Conservation (phyloP, 164 flowering plant genomes). For the Platanus orientalis region DNA sequence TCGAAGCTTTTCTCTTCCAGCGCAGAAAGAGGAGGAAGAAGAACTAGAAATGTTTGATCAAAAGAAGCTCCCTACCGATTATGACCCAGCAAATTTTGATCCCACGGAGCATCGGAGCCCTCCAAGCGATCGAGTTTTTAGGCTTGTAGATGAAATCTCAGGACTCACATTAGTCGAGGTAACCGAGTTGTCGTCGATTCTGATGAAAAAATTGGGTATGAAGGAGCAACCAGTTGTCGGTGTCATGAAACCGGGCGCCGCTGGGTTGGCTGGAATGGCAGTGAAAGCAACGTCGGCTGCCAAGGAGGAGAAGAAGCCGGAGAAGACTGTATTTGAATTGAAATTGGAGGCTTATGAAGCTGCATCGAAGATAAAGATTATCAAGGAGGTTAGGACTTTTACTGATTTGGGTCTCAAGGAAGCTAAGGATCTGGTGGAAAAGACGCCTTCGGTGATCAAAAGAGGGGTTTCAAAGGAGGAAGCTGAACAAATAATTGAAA, state of each 20-base stretch:
- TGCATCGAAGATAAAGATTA: conserved; percentile 65
- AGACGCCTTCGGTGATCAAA: conserved; percentile 65
- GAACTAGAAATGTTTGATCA: conserved; percentile 71
- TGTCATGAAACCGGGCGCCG: conserved; percentile 69
- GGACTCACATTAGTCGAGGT: conserved; percentile 59
- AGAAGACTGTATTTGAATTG: conserved; percentile 73
- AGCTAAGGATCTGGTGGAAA: conserved; percentile 86
- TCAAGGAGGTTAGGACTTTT: conserved; percentile 72
- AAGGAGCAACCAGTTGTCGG: conserved; percentile 57
- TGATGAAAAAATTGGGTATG: conserved; percentile 71
- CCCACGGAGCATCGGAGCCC: conserved; percentile 89
- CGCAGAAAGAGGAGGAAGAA: conserved; percentile 45
- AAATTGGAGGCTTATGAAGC: conserved; percentile 69
- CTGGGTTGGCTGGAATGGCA: conserved; percentile 34
- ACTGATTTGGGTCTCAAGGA: conserved; percentile 86
- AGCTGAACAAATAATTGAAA: conserved; percentile 66
- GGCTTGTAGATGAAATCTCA: conserved; percentile 81
- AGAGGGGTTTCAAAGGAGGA: conserved; percentile 80
- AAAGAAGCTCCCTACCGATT: conserved; percentile 82
- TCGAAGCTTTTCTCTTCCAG: conserved; percentile 40
- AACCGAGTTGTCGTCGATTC: conserved; percentile 47
- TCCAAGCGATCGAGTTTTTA: conserved; percentile 73
- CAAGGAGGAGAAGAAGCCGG: conserved; percentile 68
- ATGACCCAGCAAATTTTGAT: conserved; percentile 78
- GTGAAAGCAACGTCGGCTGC: conserved; percentile 29